Evolutionary conservation across 768 basidiomycete genomes (phyloP).

Genomic region (Suillus cothurnatus): DNA sequence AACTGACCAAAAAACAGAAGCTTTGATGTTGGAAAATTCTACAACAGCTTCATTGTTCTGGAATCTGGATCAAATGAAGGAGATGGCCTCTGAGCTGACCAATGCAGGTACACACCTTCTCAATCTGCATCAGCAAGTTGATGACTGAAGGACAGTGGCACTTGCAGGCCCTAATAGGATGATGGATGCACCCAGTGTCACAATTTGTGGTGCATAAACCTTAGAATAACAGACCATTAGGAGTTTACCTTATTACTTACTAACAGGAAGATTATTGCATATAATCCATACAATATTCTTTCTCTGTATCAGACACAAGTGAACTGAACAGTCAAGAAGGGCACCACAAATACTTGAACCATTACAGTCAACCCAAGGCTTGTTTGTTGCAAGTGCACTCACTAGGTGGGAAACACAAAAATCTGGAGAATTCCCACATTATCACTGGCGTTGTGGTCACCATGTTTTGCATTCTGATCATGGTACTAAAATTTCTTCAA

Average conservation of each 20-base stretch:
- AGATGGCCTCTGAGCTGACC: not conserved
- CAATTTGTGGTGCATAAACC: not conserved
- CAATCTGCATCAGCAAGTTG: not conserved
- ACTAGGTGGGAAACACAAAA: not conserved
- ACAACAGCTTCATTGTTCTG: not conserved
- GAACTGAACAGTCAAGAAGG: not conserved
- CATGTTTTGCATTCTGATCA: not conserved
- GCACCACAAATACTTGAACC: not conserved
- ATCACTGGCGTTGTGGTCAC: not conserved
- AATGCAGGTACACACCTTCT: not conserved
- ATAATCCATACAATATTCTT: not conserved
- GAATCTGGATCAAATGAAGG: not conserved
- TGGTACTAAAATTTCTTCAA: not conserved
- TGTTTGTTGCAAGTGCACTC: not conserved
- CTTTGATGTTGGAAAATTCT: not conserved
- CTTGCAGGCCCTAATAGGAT: not conserved
- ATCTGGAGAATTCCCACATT: not conserved
- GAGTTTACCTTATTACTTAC: not conserved
- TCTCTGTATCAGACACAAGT: fast-evolving
- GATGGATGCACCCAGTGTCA: not conserved
- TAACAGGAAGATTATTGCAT: not conserved
- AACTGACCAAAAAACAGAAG: not conserved
- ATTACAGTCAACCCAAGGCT: not conserved
- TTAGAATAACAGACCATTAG: fast-evolving
- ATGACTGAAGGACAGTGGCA: not conserved